Evolutionary conservation across 176 grass and related monocot genomes (phyloP).

Genomic region (Zea luxurians): DNA sequence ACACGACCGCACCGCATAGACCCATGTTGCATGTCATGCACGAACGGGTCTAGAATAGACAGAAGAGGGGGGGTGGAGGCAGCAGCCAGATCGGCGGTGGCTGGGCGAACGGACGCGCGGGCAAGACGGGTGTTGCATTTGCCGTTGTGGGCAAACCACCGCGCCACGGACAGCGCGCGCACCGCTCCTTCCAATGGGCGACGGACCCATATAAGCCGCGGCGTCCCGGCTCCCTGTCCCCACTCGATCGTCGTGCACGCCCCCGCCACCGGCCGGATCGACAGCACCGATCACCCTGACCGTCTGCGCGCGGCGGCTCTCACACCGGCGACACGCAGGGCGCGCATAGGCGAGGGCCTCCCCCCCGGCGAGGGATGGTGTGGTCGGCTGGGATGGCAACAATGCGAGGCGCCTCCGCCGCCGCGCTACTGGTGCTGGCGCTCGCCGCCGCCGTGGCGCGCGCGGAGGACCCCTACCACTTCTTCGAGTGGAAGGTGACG

Average conservation of each 20-base stretch:
- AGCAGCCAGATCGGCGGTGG: constrained; percentile 35
- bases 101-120: constrained; percentile 50
- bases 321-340: neutral
- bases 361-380: neutral
- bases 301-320: neutral
- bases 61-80: neutral
- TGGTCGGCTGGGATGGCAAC: constrained; percentile 2
- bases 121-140: constrained; percentile 27
- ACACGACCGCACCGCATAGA: neutral
- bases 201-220: constrained; percentile 33
- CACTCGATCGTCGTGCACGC: constrained; percentile 4
- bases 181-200: constrained; percentile 42
- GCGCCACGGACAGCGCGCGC: constrained; percentile 31
- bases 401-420: constrained; percentile 26
- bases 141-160: constrained; percentile 10
- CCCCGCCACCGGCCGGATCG: constrained; percentile 32
- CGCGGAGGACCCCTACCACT: constrained; percentile 87
- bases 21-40: neutral
- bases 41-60: constrained; percentile 38
- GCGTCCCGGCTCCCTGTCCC: constrained; percentile 15
- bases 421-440: constrained; percentile 36
- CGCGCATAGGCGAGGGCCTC: no score
- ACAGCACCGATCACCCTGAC: neutral
- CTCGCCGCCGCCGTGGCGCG: constrained; percentile 44
- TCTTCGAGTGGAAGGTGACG: constrained; percentile 82